Conservation (phyloP, 2,329 filamentous ascomycete genomes). For the Curvularia sp. region DNA sequence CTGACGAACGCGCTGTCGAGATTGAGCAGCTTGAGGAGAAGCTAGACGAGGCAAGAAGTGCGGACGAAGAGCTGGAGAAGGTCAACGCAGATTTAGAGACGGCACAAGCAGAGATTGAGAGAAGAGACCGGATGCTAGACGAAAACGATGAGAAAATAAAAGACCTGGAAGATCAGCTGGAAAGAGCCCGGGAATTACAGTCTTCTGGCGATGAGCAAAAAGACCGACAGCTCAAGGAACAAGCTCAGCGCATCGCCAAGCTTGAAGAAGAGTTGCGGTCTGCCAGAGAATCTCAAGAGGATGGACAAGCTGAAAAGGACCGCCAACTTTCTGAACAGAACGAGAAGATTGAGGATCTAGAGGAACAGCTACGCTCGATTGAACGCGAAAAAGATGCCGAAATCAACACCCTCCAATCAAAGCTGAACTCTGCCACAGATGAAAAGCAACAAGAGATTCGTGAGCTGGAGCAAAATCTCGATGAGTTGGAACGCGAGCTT, state of each 20-base stretch:
- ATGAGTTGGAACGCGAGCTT: constrained; percentile 44
- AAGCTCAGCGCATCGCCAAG: constrained; percentile 40
- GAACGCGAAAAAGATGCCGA: constrained; percentile 52
- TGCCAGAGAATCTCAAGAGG: constrained; percentile 33
- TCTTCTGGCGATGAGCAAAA: constrained; percentile 43
- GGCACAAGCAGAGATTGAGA: constrained; percentile 45
- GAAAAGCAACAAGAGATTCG: constrained; percentile 60
- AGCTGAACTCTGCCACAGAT: constrained; percentile 50
- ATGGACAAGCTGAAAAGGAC: constrained; percentile 38
- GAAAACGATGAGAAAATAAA: constrained; percentile 51
- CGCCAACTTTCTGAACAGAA: constrained; percentile 42
- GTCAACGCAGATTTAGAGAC: constrained; percentile 45
- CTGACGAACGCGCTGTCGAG: constrained; percentile 53
- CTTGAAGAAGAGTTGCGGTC: constrained; percentile 39
- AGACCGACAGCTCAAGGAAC: constrained; percentile 38
- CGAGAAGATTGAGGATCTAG: constrained; percentile 45
- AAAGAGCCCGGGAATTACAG: constrained; percentile 40
- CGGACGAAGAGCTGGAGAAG: constrained; percentile 49
- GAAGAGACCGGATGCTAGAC: constrained; percentile 47
- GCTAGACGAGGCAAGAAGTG: constrained; percentile 40
- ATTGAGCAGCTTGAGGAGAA: constrained; percentile 46
- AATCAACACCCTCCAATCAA: constrained; percentile 52
- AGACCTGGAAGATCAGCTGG: constrained; percentile 42
- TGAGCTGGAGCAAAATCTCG: constrained; percentile 51
- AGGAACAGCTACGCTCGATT: constrained; percentile 38